Evolutionary conservation across 2,329 filamentous ascomycete genomes (phyloP), one percentile per base, ranked within the genome.

Genomic region (Colletotrichum sp.): DNA sequence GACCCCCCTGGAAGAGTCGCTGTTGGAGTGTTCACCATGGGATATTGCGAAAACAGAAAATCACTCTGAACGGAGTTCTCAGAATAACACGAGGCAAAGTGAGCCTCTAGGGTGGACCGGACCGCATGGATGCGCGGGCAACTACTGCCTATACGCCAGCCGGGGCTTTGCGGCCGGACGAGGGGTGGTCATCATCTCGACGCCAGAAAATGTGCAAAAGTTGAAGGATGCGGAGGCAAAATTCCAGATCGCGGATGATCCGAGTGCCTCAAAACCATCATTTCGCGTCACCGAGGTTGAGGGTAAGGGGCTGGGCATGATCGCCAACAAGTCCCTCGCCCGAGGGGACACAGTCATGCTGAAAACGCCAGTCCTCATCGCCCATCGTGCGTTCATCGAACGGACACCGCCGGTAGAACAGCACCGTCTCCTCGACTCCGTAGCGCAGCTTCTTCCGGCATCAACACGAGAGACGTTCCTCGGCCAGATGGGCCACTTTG

Each of bases 161-260:
- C 69, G 79, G 4, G 77, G 70, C 15, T 87, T 87, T 67, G 86
- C 84, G 26, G 77, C 79, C 18, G 82, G 82, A 18, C 79, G 85
- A 7, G 86, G 86, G 59, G 83, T 87, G 68, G 83, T 84, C n/a
- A 74, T 88, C 57, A 63, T 88, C 32, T 87, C 85, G 49, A 83
- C 82, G 5, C 77, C 82, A 1, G 77, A 78, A 8, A 72, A 72
- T 32, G 36, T 77, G n/a, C 62, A 73, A 8, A 71, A 71, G 18
- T 18, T 71, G 36, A 76, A 76, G 24, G 6, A 13, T 8, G 18
- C 24, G 52, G 75, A 62, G 62, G 18, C 28, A 5, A 24, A 10
- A 7, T 8, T 77, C 5, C 36, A 62, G 15, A 10, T 4, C 18
- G 18, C 8, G 2, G 52, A 63, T 13, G 74, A 73, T 9, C 39